Evolutionary conservation across 1,139 yeast species (phyloP), one percentile per base, ranked within the genome.

Genomic region (Pichia sp.): DNA sequence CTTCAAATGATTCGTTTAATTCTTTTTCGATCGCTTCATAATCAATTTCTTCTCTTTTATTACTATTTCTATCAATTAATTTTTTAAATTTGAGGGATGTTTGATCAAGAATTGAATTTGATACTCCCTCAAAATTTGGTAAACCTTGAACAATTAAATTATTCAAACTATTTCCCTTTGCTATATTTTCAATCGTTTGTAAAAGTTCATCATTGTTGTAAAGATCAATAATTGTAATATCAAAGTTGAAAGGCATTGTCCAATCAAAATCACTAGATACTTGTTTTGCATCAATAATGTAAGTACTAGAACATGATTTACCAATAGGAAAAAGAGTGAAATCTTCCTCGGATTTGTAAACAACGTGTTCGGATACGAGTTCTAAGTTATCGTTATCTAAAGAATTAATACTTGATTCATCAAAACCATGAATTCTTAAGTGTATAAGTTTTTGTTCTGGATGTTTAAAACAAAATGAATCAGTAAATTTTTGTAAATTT

Each of bases 61-160:
- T 6, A 38, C 45, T 14, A 43, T 46, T 31, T 40, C 38, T 38
- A 43, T 50, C 27, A 11, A 31, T 20, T 16, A 33, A 18, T 5
- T 39, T 27, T 6, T 31, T 32, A 5, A 28, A 30, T 35, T 32
- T 35, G 8, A 32, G 23, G 19, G 37, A 20, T 33, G 38, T 20
- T 42, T 38, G 34, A 3, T 30, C 24, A 4, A 42, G 5, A 21
- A 31, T 13, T 10, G 37, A 33, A 19, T 53, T 20, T 2, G 52
- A 41, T 5, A 53, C 48, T 6, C 19, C 27, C 11, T 40, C 33
- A 33, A 53, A 52, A 6, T 47, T 29, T 30, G 65, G 65, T 22
- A 59, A 35, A 16, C 63, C 64, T 48, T 61, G 64, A 31, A 58
- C 42, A 26, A 57, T 50, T 13, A 53, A 14, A 24, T 44, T 41